Percentiles rank a stretch among this genome's conserved stretches.
phyloP scores from a whole-genome alignment of 2,329 filamentous ascomycete genomes.

The Thermothelomyces thermophilus region DNA sequence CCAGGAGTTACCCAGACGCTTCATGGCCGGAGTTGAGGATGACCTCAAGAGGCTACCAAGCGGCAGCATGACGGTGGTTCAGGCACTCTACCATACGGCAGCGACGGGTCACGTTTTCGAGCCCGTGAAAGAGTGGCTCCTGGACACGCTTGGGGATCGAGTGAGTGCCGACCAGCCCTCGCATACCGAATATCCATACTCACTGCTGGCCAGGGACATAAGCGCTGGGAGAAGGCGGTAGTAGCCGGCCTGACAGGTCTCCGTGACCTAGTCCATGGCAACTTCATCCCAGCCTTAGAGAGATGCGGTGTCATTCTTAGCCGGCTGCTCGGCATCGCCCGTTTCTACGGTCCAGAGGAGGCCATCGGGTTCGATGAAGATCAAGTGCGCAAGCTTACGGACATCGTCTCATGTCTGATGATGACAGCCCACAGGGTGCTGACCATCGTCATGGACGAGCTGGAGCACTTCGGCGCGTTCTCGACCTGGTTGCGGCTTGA shows the following conservation, averaged over 20 bases:
- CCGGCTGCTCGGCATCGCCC: conserved; percentile 74
- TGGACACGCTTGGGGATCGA: conserved; percentile 73
- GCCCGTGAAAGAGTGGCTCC: conserved; percentile 77
- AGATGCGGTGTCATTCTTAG: conserved; percentile 75
- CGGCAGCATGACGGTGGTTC: conserved; percentile 56
- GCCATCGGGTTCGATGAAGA: conserved; percentile 59
- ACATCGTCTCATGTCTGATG: conserved; percentile 68
- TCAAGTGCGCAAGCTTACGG: conserved; percentile 59
- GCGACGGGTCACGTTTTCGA: conserved; percentile 75
- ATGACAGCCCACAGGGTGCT: conserved; percentile 69
- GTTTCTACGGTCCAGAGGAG: conserved; percentile 63
- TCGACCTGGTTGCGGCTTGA: conserved; percentile 78
- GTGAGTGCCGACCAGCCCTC: conserved; percentile 39
- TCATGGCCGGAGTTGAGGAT: conserved; percentile 69
- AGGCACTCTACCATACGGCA: conserved; percentile 76
- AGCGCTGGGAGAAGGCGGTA: conserved; percentile 89
- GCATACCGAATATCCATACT: not conserved
- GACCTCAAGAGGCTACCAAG: conserved; percentile 59
- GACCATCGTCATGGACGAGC: conserved; percentile 65
- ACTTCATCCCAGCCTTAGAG: conserved; percentile 82
- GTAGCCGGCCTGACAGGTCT: conserved; percentile 70
- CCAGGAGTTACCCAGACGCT: conserved; percentile 70
- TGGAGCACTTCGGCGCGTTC: conserved; percentile 70
- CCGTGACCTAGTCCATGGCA: conserved; percentile 73
- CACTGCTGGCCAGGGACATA: conserved; percentile 60